These are phyloP conservation scores for Lipomyces starkeyi DNA, from an alignment of 805 yeast species.

Conservation along the genomic window DNA sequence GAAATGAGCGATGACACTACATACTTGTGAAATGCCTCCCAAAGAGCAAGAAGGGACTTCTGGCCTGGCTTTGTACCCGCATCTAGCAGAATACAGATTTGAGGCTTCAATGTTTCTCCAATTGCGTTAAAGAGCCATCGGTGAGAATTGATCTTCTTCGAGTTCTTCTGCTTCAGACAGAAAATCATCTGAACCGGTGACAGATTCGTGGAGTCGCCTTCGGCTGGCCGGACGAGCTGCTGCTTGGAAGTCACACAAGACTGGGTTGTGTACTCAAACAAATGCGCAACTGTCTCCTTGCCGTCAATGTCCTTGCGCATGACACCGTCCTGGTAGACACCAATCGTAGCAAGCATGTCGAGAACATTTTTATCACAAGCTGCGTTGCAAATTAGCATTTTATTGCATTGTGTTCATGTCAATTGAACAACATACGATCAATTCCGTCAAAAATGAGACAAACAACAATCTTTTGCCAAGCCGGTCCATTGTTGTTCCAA, in stretches of 20 bases:
- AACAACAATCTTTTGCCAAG: conserved; percentile 72
- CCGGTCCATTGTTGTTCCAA: conserved; percentile 57
- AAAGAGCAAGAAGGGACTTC: conserved; percentile 61
- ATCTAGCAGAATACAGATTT: conserved; percentile 61
- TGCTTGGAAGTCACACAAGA: conserved; percentile 50
- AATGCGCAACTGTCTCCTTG: conserved; percentile 65
- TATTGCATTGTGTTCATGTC: background rate
- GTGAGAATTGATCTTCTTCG: conserved; percentile 70
- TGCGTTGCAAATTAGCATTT: background rate
- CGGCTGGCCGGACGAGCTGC: conserved; percentile 61
- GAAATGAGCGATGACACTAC: background rate
- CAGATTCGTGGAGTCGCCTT: conserved; percentile 56
- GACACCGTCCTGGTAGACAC: conserved; percentile 69
- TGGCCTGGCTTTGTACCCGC: conserved; percentile 70
- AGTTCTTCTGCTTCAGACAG: conserved; percentile 65
- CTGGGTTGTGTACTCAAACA: conserved; percentile 69
- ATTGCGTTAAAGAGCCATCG: conserved; percentile 74
- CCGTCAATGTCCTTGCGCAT: conserved; percentile 66
- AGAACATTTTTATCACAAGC: conserved; percentile 66
- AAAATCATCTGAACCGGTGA: conserved; percentile 68
- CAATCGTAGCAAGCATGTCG: conserved; percentile 67
- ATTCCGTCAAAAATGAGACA: conserved; percentile 69
- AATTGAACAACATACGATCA: conserved; percentile 47
- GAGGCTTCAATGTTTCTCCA: conserved; percentile 62
- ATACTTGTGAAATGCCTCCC: conserved; percentile 63